phyloP scores from a whole-genome alignment of 176 grass and related monocot genomes.

The Cymbopogon citratus region DNA sequence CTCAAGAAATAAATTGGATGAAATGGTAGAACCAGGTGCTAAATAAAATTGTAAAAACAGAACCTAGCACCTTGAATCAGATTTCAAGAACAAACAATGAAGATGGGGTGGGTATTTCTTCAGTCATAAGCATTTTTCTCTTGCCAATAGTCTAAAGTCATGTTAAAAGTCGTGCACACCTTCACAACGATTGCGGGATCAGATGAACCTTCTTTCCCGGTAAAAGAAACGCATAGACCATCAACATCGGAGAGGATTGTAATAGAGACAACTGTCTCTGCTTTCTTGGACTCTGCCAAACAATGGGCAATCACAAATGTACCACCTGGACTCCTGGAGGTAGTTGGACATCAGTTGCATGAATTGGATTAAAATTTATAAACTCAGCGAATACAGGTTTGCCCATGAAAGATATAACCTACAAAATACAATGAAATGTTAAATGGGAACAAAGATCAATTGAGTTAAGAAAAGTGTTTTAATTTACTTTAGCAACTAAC shows the following conservation, averaged over 20 bases:
- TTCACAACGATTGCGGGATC: constrained; percentile 74
- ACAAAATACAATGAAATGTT: too few relatives aligned
- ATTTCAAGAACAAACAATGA: not conserved
- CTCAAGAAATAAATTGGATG: not conserved
- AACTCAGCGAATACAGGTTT: not conserved
- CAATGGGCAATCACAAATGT: constrained; percentile 91
- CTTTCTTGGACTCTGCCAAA: constrained; percentile 95
- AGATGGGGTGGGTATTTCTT: not conserved
- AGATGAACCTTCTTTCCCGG: constrained; percentile 63
- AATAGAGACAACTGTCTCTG: constrained; percentile 75
- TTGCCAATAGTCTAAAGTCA: not conserved
- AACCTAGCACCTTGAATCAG: not conserved
- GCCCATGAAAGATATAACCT: too few relatives aligned
- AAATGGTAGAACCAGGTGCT: not conserved
- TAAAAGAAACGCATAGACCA: constrained; percentile 69
- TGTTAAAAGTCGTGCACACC: constrained; percentile 45
- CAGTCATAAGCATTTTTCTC: not conserved
- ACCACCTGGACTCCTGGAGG: constrained; percentile 31
- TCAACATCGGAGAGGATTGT: constrained; percentile 88
- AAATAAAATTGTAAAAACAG: not conserved
- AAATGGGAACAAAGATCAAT: not conserved
- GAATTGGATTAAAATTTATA: constrained; percentile 93
- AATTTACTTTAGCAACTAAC: not conserved
- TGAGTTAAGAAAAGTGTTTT: not conserved
- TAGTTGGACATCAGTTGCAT: constrained; percentile 79